phyloP scores from a whole-genome alignment of 768 basidiomycete species.

The Leccinum subtestaceum region DNA sequence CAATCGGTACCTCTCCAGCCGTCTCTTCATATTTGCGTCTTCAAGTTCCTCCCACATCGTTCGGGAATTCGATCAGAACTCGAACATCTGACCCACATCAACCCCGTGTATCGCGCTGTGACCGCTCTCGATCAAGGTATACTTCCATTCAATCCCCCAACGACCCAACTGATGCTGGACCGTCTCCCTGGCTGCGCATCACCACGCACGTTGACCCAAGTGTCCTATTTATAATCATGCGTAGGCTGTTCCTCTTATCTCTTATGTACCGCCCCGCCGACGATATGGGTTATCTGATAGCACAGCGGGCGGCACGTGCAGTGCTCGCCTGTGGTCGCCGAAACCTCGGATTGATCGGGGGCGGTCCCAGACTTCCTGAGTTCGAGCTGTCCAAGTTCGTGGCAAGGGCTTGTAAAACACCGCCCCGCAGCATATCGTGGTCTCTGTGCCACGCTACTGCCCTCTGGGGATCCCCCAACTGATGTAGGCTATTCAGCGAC shows the following conservation, averaged over 20 bases:
- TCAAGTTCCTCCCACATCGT: constrained; percentile 5
- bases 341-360: constrained; percentile 28
- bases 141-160: constrained; percentile 12
- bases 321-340: constrained; percentile 29
- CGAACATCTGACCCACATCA: constrained; percentile 19
- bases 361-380: constrained; percentile 19
- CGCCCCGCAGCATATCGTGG: constrained; percentile 16
- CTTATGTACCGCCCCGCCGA: constrained; percentile 6
- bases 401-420: constrained; percentile 23
- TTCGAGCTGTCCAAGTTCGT: constrained; percentile 17
- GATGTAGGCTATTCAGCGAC: constrained; percentile 18
- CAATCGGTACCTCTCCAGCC: background rate
- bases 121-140: constrained; percentile 15
- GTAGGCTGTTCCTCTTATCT: constrained; percentile 7
- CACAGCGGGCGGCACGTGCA: constrained; percentile 8
- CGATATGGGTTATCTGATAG: constrained; percentile 20
- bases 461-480: constrained; percentile 8
- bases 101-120: constrained; percentile 19
- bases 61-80: constrained; percentile 2
- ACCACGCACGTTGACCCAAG: constrained; percentile 15
- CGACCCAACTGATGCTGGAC: background rate
- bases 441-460: constrained; percentile 7
- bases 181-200: constrained; percentile 20
- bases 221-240: constrained; percentile 3
- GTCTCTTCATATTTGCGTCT: background rate